Conservation (phyloP, 2,329 filamentous ascomycete genomes). For the Lasiodiplodia gonubiensis region DNA sequence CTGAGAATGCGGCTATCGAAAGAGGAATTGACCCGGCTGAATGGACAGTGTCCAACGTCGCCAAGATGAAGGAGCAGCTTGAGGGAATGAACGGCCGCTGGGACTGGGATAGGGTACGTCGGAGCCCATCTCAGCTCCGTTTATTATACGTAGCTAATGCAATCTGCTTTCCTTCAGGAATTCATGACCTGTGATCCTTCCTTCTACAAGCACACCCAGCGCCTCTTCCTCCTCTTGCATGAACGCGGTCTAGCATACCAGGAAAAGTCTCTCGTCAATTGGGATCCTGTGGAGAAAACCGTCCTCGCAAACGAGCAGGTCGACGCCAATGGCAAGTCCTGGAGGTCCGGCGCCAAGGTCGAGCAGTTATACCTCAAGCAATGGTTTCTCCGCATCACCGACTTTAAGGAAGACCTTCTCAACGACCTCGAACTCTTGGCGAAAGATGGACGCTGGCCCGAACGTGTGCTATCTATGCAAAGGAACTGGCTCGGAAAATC, state of each 20-base stretch:
- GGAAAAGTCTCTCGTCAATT: conserved; percentile 83
- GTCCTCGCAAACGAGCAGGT: conserved; percentile 93
- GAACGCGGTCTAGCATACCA: conserved; percentile 80
- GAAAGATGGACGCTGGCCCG: conserved; percentile 74
- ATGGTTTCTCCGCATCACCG: conserved; percentile 88
- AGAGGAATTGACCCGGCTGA: conserved; percentile 74
- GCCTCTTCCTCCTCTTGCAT: conserved; percentile 79
- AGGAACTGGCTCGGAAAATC: conserved; percentile 88
- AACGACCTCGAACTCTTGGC: conserved; percentile 71
- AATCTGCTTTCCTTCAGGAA: conserved; percentile 61
- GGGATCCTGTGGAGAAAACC: conserved; percentile 86
- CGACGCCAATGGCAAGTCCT: conserved; percentile 82
- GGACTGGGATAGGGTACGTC: conserved; percentile 78
- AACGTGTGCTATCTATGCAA: conserved; percentile 82
- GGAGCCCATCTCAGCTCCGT: not conserved
- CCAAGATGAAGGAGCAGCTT: conserved; percentile 83
- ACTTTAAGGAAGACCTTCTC: conserved; percentile 74
- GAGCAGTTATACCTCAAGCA: conserved; percentile 80
- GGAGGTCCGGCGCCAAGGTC: conserved; percentile 85
- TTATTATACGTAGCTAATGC: conserved; percentile 36
- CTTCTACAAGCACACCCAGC: conserved; percentile 90
- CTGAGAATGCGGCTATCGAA: conserved; percentile 90
- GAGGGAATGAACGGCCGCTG: conserved; percentile 79
- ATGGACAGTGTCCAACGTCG: conserved; percentile 84
- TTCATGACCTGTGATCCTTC: conserved; percentile 80